Evolutionary conservation across 345 rosid genomes (phyloP).

Genomic region (Bruguiera sexangula): DNA sequence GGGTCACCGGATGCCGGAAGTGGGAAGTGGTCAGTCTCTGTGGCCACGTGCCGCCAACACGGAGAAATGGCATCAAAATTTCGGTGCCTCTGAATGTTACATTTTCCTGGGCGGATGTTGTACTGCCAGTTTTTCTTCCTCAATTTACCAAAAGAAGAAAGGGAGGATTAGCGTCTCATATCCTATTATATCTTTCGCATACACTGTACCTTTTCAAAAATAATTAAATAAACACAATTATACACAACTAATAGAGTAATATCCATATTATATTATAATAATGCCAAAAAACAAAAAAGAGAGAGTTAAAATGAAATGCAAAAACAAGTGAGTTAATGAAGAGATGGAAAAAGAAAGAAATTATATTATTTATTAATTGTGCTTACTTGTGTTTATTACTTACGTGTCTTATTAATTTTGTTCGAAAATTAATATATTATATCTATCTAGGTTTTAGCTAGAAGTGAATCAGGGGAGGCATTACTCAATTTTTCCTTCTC

Average conservation of each 20-base stretch:
- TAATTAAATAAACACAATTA: slow-evolving; percentile 4
- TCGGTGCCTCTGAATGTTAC: slow-evolving; percentile 27
- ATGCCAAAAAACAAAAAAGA: too few species aligned
- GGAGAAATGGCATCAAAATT: slow-evolving; percentile 12
- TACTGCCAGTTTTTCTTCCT: slow-evolving; percentile 21
- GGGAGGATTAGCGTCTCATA: slow-evolving; percentile 39
- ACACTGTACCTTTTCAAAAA: not conserved
- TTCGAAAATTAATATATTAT: too few species aligned
- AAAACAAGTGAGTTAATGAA: too few species aligned
- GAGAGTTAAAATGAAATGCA: too few species aligned
- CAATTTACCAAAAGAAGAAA: slow-evolving; percentile 64
- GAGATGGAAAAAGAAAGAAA: too few species aligned
- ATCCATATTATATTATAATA: too few species aligned
- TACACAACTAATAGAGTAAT: not conserved
- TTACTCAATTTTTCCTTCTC: not conserved
- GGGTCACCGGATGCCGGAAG: slow-evolving; percentile 40
- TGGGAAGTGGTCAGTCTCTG: slow-evolving; percentile 38
- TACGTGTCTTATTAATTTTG: too few species aligned
- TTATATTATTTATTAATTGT: too few species aligned
- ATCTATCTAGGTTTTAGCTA: too few species aligned
- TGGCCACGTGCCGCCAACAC: slow-evolving; percentile 38
- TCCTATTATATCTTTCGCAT: slow-evolving; percentile 2
- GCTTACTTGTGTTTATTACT: too few species aligned
- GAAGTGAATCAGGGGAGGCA: not conserved
- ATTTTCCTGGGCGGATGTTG: not conserved